Percentiles rank a stretch among this genome's conserved stretches.
phyloP scores from a whole-genome alignment of 306 rosid genomes.

The Sesbania bispinosa region DNA sequence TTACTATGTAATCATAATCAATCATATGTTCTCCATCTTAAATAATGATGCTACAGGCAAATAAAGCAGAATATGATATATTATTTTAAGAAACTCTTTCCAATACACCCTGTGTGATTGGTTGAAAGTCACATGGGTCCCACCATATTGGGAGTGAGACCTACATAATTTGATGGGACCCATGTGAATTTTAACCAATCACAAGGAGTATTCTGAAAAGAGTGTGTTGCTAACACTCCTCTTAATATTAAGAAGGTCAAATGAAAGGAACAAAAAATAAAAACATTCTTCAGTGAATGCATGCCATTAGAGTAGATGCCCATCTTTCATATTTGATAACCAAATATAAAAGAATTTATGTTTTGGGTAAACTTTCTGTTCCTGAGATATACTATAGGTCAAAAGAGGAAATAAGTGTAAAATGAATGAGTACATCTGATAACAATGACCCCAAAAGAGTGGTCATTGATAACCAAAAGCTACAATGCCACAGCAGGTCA shows the following conservation, averaged over 20 bases:
- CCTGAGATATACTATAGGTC: background rate
- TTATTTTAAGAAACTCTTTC: too few species aligned
- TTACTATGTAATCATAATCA: background rate
- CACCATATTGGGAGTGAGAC: too few species aligned
- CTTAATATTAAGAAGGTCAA: background rate
- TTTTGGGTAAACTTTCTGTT: background rate
- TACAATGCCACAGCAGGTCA: conserved; percentile 10
- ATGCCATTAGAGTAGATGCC: background rate
- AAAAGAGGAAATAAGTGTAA: too few species aligned
- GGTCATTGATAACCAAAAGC: background rate
- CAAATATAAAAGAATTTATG: background rate
- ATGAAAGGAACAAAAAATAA: background rate
- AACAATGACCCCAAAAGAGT: background rate
- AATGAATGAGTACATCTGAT: background rate
- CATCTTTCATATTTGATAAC: background rate
- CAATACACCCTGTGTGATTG: too few species aligned
- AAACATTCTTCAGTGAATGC: background rate
- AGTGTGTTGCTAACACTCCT: too few species aligned
- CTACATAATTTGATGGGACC: too few species aligned
- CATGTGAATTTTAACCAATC: too few species aligned
- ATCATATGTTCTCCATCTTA: too few species aligned
- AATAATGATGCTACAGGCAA: too few species aligned
- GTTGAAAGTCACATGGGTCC: too few species aligned
- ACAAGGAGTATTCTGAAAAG: too few species aligned
- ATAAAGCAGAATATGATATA: too few species aligned